Percentiles rank a stretch among this genome's conserved stretches.
These are phyloP conservation scores for Tetrahymena malaccensis DNA, from an alignment of 73 alveolate genomes.

Conservation along the genomic window DNA sequence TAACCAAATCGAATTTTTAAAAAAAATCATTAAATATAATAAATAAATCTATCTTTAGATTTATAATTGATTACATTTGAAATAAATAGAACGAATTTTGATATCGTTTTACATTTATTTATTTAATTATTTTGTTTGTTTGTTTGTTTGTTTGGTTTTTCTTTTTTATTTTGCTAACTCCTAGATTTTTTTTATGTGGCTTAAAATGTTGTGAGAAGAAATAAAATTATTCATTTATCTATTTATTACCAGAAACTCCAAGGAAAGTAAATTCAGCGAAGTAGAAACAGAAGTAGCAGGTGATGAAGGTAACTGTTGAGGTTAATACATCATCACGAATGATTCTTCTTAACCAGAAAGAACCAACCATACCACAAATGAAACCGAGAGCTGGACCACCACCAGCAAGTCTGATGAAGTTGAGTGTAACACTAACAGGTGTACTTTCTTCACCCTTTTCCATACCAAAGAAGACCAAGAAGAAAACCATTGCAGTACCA, in stretches of 20 bases:
- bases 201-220: neutral
- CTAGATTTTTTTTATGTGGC: neutral
- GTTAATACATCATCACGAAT: conserved; percentile 48
- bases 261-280: conserved; percentile 46
- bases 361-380: conserved; percentile 24
- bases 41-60: too few species aligned
- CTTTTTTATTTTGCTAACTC: too few species aligned
- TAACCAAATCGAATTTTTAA: too few species aligned
- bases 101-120: too few species aligned
- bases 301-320: conserved; percentile 40
- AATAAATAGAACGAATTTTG: too few species aligned
- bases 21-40: too few species aligned
- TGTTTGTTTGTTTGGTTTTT: too few species aligned
- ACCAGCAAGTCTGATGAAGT: conserved; percentile 44
- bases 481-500: conserved; percentile 62
- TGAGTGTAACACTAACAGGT: conserved; percentile 36
- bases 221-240: neutral
- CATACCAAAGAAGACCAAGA: conserved; percentile 34
- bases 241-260: neutral
- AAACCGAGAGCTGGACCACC: conserved; percentile 58
- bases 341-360: conserved; percentile 52
- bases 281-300: conserved; percentile 45
- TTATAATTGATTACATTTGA: too few species aligned
- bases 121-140: too few species aligned
- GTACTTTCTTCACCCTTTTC: conserved; percentile 48